A percentile compares a stretch with the other conserved stretches of the same genome.
Evolutionary conservation across 768 basidiomycete species (phyloP).

Genomic region (Trametes meyenii): DNA sequence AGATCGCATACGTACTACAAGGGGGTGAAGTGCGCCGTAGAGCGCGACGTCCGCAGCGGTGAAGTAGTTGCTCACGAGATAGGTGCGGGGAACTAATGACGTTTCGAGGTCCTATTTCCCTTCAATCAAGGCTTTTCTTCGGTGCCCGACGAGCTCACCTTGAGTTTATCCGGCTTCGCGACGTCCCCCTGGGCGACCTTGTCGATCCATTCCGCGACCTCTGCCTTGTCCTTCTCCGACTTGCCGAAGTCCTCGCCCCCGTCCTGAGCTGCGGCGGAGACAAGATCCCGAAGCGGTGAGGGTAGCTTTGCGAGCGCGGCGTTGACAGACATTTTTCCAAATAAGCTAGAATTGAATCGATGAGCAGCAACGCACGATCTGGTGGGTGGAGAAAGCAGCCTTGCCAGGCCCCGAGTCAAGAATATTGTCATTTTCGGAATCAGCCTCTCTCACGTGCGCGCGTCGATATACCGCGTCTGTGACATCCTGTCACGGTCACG

Average conservation of each 20-base stretch:
- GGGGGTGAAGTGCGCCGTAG: slow-evolving; percentile 86
- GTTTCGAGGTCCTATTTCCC: slow-evolving; percentile 66
- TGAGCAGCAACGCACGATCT: slow-evolving; percentile 6
- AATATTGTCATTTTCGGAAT: slow-evolving; percentile 21
- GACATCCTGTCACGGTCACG: slow-evolving; percentile 16
- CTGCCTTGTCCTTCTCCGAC: slow-evolving; percentile 61
- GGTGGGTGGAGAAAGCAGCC: slow-evolving; percentile 9
- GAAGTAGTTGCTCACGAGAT: slow-evolving; percentile 80
- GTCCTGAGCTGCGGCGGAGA: slow-evolving; percentile 45
- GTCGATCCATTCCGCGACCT: slow-evolving; percentile 72
- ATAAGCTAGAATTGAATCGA: slow-evolving; percentile 11
- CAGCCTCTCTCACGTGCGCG: slow-evolving; percentile 21
- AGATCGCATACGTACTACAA: slow-evolving; percentile 55
- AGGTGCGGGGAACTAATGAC: slow-evolving; percentile 76
- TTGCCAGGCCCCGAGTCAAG: slow-evolving; percentile 18
- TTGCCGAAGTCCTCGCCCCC: slow-evolving; percentile 50
- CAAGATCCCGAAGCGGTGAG: slow-evolving; percentile 49
- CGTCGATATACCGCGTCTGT: slow-evolving; percentile 19
- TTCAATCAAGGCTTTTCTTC: slow-evolving; percentile 2
- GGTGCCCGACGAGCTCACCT: slow-evolving; percentile 42
- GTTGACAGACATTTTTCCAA: slow-evolving; percentile 32
- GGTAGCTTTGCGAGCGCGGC: slow-evolving; percentile 31
- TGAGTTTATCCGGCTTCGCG: slow-evolving; percentile 48
- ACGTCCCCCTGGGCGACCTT: slow-evolving; percentile 56
- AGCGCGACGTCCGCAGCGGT: slow-evolving; percentile 91